Evolutionary conservation across 768 basidiomycete species (phyloP), one percentile per base, ranked within the genome.

Genomic region (Serendipita indica): DNA sequence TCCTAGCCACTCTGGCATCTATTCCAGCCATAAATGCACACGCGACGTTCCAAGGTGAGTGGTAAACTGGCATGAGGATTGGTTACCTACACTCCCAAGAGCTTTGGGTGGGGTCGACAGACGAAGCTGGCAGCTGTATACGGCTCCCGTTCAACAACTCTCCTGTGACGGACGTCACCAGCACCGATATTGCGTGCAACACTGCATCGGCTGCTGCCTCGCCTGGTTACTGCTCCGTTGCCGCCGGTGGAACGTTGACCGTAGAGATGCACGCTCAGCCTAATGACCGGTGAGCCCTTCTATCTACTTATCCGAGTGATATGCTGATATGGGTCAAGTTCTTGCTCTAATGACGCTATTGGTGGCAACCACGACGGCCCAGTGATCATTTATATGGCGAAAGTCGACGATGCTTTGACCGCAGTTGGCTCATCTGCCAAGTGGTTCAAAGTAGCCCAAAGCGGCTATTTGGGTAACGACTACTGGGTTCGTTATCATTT

Each of bases 71-170:
- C n/a, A n/a, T n/a, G n/a, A n/a, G n/a, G n/a, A n/a, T n/a, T n/a
- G n/a, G n/a, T n/a, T n/a, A n/a, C n/a, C n/a, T n/a, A n/a, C n/a
- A n/a, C 35, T 79, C 75, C 70, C 77, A 79, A 65, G 70, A 78
- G 61, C 63, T 79, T 52, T 79, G 78, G 77, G 71, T 78, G 56
- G 75, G 76, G 57, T 72, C 70, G 57, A 73, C 75, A 27, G 77
- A 78, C 63, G 72, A 73, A 60, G 76, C 74, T 52, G 68, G 65
- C 32, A 72, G 73, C 56, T 79, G 77, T 63, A 74, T 73, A 28
- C 74, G 78, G 27, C 60, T 69, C 18, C 75, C 76, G 2, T 62
- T 63, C 18, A 75, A 71, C 65, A 79, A 79, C 69, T 71, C 64
- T 30, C 78, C 78, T 3, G 74, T 77, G 10, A 74, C 75, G 5